These are phyloP conservation scores for Pseudogymnoascus sp. DNA, from an alignment of 2,329 filamentous ascomycete genomes.

Conservation along the genomic window DNA sequence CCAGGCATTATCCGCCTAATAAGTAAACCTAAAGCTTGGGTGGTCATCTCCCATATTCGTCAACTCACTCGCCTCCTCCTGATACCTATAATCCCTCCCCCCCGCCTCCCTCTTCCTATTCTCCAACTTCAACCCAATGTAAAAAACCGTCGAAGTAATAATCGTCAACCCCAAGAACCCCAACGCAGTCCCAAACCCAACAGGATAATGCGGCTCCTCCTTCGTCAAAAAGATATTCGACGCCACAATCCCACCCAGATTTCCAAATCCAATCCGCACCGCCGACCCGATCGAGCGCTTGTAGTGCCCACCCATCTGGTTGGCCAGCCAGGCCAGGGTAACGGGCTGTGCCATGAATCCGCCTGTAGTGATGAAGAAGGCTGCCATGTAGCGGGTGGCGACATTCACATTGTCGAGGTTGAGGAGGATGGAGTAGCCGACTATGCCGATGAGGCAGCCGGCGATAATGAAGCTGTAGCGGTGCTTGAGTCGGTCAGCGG, in stretches of 20 bases:
- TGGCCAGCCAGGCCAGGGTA: conserved; percentile 42
- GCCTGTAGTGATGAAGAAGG: conserved; percentile 33
- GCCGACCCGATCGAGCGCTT: conserved; percentile 45
- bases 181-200: conserved; percentile 11
- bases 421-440: conserved; percentile 33
- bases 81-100: conserved; percentile 38
- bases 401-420: conserved; percentile 41
- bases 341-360: conserved; percentile 32
- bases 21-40: conserved; percentile 40
- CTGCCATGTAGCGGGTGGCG: conserved; percentile 30
- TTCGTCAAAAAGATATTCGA: conserved; percentile 31
- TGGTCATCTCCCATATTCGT: conserved; percentile 46
- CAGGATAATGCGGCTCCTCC: conserved; percentile 30
- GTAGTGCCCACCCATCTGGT: conserved; percentile 47
- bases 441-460: conserved; percentile 24
- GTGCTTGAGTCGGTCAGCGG: conserved; percentile 31
- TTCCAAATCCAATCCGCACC: conserved; percentile 45
- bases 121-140: conserved; percentile 36
- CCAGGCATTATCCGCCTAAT: not conserved
- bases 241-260: conserved; percentile 35
- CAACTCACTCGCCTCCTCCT: conserved; percentile 21
- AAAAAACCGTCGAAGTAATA: conserved; percentile 31
- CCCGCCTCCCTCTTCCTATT: conserved; percentile 42
- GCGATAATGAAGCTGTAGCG: conserved; percentile 32
- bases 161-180: conserved; percentile 31